Conservation (phyloP, 2,329 filamentous ascomycete species). For the Torrubiella hemipterigena region DNA sequence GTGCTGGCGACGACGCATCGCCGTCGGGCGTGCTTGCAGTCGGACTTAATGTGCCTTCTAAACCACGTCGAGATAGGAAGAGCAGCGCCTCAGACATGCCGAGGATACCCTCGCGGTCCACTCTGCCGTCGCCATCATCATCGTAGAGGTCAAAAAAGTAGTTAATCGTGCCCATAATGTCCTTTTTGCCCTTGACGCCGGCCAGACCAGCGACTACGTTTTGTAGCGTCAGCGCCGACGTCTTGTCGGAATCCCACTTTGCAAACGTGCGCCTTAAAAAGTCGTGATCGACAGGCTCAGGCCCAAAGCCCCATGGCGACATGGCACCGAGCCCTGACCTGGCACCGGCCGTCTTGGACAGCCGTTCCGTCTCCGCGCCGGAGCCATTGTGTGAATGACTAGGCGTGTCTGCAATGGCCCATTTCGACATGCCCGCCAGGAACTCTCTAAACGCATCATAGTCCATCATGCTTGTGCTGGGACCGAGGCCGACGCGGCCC, state of each 20-base stretch:
- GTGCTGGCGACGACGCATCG: conserved; percentile 24
- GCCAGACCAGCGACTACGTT: conserved; percentile 88
- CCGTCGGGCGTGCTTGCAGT: conserved; percentile 38
- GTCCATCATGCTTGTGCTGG: conserved; percentile 89
- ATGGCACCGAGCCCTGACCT: conserved; percentile 30
- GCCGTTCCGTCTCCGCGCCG: conserved; percentile 38
- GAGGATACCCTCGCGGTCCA: conserved; percentile 90
- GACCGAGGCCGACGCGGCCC: conserved; percentile 76
- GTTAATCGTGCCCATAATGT: conserved; percentile 95
- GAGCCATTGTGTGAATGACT: conserved; percentile 38
- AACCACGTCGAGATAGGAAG: conserved; percentile 79
- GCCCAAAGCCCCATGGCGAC: conserved; percentile 43
- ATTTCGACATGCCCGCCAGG: conserved; percentile 76
- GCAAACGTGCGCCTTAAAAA: conserved; percentile 82
- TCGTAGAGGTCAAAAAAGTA: conserved; percentile 99
- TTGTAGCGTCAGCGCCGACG: conserved; percentile 70
- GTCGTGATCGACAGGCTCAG: conserved; percentile 79
- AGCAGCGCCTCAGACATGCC: conserved; percentile 88
- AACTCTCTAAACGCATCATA: conserved; percentile 96
- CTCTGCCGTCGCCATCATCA: conserved; percentile 78
- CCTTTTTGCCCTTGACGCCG: conserved; percentile 80
- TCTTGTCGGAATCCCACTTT: conserved; percentile 74
- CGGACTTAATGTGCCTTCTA: conserved; percentile 63
- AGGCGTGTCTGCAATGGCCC: conserved; percentile 84
- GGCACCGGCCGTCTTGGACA: conserved; percentile 48